phyloP scores from a whole-genome alignment of 1,284 basidiomycete species.

The Cutaneotrichosporon dermatis region DNA sequence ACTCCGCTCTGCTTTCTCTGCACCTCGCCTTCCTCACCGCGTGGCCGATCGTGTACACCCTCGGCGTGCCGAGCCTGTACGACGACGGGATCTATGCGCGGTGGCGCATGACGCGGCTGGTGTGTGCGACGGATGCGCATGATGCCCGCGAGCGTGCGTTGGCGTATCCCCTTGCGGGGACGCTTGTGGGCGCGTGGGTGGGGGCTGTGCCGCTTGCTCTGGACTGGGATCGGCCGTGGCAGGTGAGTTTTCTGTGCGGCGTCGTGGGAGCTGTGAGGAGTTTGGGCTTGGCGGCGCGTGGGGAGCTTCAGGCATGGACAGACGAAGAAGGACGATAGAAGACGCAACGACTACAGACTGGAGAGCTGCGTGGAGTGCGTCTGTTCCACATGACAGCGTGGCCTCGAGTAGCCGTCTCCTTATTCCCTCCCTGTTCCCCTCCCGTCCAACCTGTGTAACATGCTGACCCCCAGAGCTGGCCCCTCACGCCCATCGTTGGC shows the following conservation, averaged over 20 bases:
- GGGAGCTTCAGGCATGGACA: too few relatives aligned
- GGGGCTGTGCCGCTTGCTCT: constrained; percentile 77
- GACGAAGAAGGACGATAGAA: too few relatives aligned
- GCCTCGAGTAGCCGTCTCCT: too few relatives aligned
- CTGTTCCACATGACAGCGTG: too few relatives aligned
- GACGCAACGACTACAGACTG: too few relatives aligned
- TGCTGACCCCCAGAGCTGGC: constrained; percentile 58
- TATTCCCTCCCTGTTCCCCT: too few relatives aligned
- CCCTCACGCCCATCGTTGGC: constrained; percentile 63
- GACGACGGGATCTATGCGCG: constrained; percentile 37
- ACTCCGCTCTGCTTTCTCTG: constrained; percentile 64
- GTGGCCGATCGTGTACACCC: constrained; percentile 64
- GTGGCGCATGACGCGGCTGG: constrained; percentile 64
- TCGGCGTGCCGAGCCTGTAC: constrained; percentile 59
- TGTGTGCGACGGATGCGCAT: constrained; percentile 67
- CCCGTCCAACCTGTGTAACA: too few relatives aligned
- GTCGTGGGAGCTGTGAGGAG: too few relatives aligned
- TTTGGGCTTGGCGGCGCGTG: too few relatives aligned
- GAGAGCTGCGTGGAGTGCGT: too few relatives aligned
- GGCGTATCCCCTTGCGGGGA: constrained; percentile 72
- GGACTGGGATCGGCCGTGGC: constrained; percentile 95
- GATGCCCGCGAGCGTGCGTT: constrained; percentile 68
- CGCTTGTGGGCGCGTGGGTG: constrained; percentile 68
- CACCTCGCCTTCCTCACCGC: constrained; percentile 64
- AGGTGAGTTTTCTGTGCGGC: too few relatives aligned